Percentiles rank a stretch among this genome's conserved stretches.
Evolutionary conservation across 257 asterid species (phyloP).

Genomic region (Solanum sitiens): DNA sequence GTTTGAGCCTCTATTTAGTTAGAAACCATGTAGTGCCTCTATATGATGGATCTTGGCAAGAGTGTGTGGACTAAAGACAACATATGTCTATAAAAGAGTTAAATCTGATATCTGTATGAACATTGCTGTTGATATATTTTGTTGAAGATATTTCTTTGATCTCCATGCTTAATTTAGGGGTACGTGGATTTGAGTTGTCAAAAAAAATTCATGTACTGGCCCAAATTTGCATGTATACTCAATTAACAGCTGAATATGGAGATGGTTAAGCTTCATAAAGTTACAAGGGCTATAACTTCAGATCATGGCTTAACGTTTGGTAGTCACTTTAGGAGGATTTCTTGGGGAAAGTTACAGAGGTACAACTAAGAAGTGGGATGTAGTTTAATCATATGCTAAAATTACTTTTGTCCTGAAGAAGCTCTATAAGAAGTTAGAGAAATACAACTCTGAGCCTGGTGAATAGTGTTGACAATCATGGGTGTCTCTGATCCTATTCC

Average conservation of each 20-base stretch:
- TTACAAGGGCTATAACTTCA: not conserved
- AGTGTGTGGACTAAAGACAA: not conserved
- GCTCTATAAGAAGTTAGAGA: not conserved
- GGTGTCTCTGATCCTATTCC: not conserved
- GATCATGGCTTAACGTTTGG: not conserved
- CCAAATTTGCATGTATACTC: not conserved
- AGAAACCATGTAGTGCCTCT: not conserved
- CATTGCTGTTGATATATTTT: not conserved
- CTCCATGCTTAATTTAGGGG: not conserved
- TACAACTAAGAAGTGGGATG: not conserved
- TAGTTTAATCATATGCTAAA: not conserved
- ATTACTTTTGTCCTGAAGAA: not conserved
- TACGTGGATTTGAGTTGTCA: not conserved
- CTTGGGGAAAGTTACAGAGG: not conserved
- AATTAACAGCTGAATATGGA: not conserved
- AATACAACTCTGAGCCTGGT: not conserved
- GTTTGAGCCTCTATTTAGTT: not conserved
- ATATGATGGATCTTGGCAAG: not conserved
- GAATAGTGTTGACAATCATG: not conserved
- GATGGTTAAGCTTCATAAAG: not conserved
- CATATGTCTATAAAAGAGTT: not conserved
- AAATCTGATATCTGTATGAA: not conserved
- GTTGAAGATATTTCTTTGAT: not conserved
- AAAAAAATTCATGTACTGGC: not conserved
- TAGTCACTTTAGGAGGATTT: not conserved